Conservation (phyloP, 2,329 filamentous ascomycete genomes). For the Xylariaceae sp. region DNA sequence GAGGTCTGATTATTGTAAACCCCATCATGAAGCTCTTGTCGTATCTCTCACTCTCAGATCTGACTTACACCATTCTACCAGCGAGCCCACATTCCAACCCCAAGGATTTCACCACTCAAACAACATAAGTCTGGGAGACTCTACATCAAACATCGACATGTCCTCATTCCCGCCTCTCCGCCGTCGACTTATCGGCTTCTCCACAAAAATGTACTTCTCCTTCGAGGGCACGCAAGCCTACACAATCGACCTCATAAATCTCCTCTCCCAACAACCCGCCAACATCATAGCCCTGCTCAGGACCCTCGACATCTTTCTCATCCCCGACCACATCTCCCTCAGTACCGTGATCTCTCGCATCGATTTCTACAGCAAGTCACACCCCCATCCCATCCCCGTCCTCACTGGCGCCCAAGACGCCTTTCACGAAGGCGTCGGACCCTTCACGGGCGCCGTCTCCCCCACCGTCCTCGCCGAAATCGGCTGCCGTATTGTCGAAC, state of each 20-base stretch:
- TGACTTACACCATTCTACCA: too few relatives aligned
- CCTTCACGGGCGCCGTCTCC: slow-evolving; percentile 75
- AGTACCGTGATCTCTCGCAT: slow-evolving; percentile 47
- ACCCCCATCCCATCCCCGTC: slow-evolving; percentile 45
- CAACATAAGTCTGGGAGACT: too few relatives aligned
- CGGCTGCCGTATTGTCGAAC: slow-evolving; percentile 67
- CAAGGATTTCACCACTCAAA: too few relatives aligned
- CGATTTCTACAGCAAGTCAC: slow-evolving; percentile 21
- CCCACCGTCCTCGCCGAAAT: slow-evolving; percentile 60
- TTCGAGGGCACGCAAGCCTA: slow-evolving; percentile 56
- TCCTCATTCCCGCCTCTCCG: slow-evolving; percentile 26
- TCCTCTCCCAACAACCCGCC: slow-evolving; percentile 37
- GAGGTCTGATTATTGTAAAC: too few relatives aligned
- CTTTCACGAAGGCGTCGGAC: slow-evolving; percentile 62
- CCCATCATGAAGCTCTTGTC: too few relatives aligned
- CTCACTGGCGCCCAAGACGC: slow-evolving; percentile 71
- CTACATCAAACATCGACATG: neutral
- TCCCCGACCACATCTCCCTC: slow-evolving; percentile 71
- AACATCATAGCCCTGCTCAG: slow-evolving; percentile 21
- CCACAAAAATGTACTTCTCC: slow-evolving; percentile 77
- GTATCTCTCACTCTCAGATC: too few relatives aligned
- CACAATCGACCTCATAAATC: slow-evolving; percentile 44
- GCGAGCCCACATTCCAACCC: too few relatives aligned
- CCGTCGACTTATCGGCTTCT: slow-evolving; percentile 65
- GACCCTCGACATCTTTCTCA: slow-evolving; percentile 55